These are phyloP conservation scores for Leucoagaricus sp. DNA, from an alignment of 1,284 basidiomycete genomes.

Conservation along the genomic window DNA sequence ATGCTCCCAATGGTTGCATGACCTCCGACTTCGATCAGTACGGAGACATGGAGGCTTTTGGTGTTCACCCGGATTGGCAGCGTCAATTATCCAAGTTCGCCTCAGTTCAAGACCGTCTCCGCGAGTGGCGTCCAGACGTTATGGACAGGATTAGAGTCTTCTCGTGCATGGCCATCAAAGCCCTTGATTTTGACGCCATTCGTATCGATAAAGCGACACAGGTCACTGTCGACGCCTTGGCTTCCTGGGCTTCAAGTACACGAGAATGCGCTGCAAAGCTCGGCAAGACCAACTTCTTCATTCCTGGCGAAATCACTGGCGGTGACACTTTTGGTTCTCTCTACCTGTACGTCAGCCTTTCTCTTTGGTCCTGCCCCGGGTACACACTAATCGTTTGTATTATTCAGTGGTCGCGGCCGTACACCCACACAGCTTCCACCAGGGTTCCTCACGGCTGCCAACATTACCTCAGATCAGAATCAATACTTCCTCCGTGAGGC, in stretches of 20 bases:
- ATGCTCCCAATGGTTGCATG: constrained; percentile 65
- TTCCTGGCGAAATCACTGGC: constrained; percentile 92
- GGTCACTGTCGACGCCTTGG: constrained; percentile 79
- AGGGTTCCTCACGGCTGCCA: constrained; percentile 68
- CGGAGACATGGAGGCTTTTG: constrained; percentile 94
- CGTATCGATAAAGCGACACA: constrained; percentile 95
- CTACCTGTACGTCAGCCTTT: constrained; percentile 62
- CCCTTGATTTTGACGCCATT: constrained; percentile 88
- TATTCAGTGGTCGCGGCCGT: constrained; percentile 77
- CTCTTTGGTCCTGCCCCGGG: not conserved
- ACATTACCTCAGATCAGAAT: constrained; percentile 56
- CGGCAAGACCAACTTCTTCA: constrained; percentile 86
- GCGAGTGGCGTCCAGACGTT: constrained; percentile 83
- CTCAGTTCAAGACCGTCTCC: constrained; percentile 90
- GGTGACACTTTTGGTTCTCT: constrained; percentile 87
- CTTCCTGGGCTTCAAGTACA: constrained; percentile 73
- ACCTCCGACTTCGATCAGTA: constrained; percentile 89
- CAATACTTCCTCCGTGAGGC: constrained; percentile 80
- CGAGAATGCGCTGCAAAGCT: constrained; percentile 70
- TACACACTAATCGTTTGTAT: constrained; percentile 10
- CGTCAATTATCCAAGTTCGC: constrained; percentile 94
- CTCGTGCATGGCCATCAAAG: constrained; percentile 82
- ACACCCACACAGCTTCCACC: constrained; percentile 69
- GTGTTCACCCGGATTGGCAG: constrained; percentile 92
- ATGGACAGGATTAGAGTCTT: constrained; percentile 77